Evolutionary conservation across 345 rosid species (phyloP).

Genomic region (Eucalyptus lansdowneana): DNA sequence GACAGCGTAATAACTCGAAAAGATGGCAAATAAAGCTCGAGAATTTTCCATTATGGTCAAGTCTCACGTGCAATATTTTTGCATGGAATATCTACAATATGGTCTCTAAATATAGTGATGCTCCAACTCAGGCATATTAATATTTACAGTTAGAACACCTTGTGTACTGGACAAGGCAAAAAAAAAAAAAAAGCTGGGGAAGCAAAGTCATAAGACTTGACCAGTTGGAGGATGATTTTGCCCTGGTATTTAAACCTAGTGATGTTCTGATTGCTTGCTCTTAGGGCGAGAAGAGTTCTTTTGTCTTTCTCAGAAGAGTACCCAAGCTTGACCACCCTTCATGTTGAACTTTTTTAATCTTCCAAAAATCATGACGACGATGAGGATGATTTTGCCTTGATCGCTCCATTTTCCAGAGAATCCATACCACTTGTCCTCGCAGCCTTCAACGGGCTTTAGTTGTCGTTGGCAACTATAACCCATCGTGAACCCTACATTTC

Average conservation of each 20-base stretch:
- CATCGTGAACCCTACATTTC: conserved; percentile 25
- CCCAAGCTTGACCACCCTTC: conserved; percentile 30
- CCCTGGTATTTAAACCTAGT: not conserved
- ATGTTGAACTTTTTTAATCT: conserved; percentile 28
- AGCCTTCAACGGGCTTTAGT: not conserved
- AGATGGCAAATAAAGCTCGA: not conserved
- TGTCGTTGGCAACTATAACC: conserved; percentile 27
- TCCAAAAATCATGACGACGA: conserved; percentile 25
- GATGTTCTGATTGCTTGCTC: not conserved
- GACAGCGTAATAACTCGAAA: not conserved
- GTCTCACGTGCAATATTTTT: not conserved
- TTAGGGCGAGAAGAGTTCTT: not conserved
- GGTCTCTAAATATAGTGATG: not conserved
- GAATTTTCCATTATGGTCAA: not conserved
- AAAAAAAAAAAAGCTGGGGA: not conserved
- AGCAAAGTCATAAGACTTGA: not conserved
- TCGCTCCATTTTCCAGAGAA: conserved; percentile 29
- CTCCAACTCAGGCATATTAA: not conserved
- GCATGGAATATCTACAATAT: not conserved
- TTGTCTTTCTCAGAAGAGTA: not conserved
- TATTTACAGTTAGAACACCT: not conserved
- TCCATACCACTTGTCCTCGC: conserved; percentile 15
- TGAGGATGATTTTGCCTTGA: conserved; percentile 18
- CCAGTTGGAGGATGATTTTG: not conserved
- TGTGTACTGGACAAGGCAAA: not conserved